Conservation (phyloP, 2,329 filamentous ascomycete genomes). For the Zelopaecilomyces penicillatus region DNA sequence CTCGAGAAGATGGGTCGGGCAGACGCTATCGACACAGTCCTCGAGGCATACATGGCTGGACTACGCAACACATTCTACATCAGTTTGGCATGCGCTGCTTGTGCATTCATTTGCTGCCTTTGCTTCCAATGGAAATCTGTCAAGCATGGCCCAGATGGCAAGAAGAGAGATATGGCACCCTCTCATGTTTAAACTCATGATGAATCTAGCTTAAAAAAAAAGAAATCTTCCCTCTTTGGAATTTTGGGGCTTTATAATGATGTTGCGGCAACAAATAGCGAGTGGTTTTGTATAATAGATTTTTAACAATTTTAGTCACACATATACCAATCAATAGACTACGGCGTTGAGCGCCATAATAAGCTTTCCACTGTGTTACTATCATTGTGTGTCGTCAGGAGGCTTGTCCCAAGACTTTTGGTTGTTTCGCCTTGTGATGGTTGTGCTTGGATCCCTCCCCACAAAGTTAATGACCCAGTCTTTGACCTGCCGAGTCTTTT, state of each 20-base stretch:
- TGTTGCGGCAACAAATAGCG: no score
- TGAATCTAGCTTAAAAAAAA: neutral
- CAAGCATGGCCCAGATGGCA: conserved; percentile 30
- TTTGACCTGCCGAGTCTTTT: conserved; percentile 58
- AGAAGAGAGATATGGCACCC: conserved; percentile 19
- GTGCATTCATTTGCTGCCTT: conserved; percentile 35
- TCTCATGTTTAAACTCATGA: conserved; percentile 9
- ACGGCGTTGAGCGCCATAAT: no score
- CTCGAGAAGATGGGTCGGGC: conserved; percentile 32
- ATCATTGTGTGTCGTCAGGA: conserved; percentile 33
- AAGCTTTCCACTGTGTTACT: neutral
- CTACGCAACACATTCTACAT: conserved; percentile 45
- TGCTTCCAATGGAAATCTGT: conserved; percentile 47
- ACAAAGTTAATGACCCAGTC: conserved; percentile 72
- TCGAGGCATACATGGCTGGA: conserved; percentile 41
- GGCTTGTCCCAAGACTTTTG: conserved; percentile 29
- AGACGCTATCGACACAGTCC: conserved; percentile 33
- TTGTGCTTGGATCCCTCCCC: conserved; percentile 23
- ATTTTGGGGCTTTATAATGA: neutral
- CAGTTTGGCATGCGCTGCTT: conserved; percentile 37
- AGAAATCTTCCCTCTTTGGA: neutral
- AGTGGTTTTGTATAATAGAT: no score
- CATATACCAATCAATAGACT: no score
- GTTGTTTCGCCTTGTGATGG: conserved; percentile 7
- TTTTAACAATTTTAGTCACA: no score